Percentiles rank a stretch among this genome's conserved stretches.
phyloP scores from a whole-genome alignment of 106 monocot species.

The Agapanthus africanus region DNA sequence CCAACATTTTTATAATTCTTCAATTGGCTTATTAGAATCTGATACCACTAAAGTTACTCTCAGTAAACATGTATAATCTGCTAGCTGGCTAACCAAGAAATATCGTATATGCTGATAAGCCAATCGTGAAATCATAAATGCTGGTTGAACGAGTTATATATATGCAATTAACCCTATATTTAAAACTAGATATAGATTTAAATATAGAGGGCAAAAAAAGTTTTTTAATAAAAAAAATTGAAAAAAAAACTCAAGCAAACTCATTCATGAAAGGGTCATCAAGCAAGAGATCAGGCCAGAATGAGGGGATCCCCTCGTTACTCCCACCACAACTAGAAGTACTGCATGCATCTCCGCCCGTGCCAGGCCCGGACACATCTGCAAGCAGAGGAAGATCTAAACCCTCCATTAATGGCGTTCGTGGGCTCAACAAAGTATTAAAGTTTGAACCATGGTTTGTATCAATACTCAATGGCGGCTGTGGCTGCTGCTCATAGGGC shows the following conservation, averaged over 20 bases:
- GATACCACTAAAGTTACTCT: too few relatives aligned
- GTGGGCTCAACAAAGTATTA: conserved; percentile 12
- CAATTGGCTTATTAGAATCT: too few relatives aligned
- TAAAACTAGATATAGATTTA: neutral
- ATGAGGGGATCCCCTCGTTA: conserved; percentile 12
- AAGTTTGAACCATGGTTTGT: conserved; percentile 15
- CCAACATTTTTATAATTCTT: too few relatives aligned
- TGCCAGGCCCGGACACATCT: conserved; percentile 18
- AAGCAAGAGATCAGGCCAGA: conserved; percentile 67
- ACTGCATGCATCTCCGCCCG: conserved; percentile 25
- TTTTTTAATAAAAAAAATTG: neutral
- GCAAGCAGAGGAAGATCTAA: conserved; percentile 25
- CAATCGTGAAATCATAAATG: neutral
- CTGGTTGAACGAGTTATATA: neutral
- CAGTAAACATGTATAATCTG: too few relatives aligned
- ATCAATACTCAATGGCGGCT: conserved; percentile 21
- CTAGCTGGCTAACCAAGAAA: too few relatives aligned
- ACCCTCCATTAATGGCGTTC: conserved; percentile 14
- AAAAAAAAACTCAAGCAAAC: conserved; percentile 23
- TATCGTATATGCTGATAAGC: too few relatives aligned
- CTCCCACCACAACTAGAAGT: conserved; percentile 22
- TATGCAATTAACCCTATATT: neutral
- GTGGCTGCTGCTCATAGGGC: conserved; percentile 12
- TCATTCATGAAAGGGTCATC: conserved; percentile 61
- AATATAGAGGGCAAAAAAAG: neutral